Evolutionary conservation across 768 basidiomycete genomes (phyloP), one percentile per base, ranked within the genome.

Genomic region (Pleurotus giganteus): DNA sequence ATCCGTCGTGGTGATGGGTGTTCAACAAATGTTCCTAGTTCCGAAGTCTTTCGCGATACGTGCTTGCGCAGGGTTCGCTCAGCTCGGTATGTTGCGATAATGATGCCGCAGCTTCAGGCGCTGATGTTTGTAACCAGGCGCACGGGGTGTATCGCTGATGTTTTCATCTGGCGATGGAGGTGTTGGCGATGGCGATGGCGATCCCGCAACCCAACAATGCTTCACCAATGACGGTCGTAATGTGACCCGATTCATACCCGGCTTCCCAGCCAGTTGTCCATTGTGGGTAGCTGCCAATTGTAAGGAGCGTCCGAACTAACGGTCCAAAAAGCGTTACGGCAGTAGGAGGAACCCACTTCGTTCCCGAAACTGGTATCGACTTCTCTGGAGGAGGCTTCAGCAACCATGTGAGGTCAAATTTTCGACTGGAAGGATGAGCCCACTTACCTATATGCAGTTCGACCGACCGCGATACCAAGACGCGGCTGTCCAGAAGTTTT

Each of bases 301-400:
- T 29, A n/a, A n/a, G 28, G 12, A 47, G 11, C 24, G 46, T n/a
- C 28, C 17, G 13, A 32, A 32, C 11, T 24, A 19, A 46, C 19
- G 29, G 15, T 9, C n/a, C n/a, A 9, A 9, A n/a, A 45, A 89
- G 88, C 58, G 84, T 89, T 17, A 91, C 89, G 3, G 58, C 84
- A 2, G 88, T 91, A 2, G 89, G 89, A 4, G 89, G 81, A 11
- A 89, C 88, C 11, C 36, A 29, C 4, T 66, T 65, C 19, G 68
- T 87, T 45, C 87, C 85, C 0, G 88, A 91, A 64, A 74, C 73
- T 8, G 82, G 81, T 0, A 79, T 77, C 0, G 64, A 49, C 59
- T 85, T 88, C 71, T 88, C 85, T 8, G 85, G 87, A 1, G 88
- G 89, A 36, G 88, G 88, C 2, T 91, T 89, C 71, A 88, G 86